Evolutionary conservation across 345 rosid genomes (phyloP).

Genomic region (Dipteronia sinensis): DNA sequence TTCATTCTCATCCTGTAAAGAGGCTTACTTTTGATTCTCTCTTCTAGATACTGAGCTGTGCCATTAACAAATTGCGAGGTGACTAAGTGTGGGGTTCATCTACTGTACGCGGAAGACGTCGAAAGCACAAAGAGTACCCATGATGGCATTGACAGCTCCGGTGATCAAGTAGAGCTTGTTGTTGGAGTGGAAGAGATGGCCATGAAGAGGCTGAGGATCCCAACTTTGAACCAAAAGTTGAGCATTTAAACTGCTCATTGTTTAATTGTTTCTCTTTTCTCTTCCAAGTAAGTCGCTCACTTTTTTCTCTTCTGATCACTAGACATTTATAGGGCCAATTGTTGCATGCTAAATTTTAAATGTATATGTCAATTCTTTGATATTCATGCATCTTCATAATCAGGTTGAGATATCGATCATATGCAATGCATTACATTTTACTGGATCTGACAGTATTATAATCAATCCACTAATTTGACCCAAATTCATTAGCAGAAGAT

Average conservation of each 20-base stretch:
- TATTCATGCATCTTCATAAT: too few species aligned
- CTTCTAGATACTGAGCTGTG: background rate
- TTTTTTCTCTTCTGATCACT: too few species aligned
- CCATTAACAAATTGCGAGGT: background rate
- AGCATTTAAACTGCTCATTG: background rate
- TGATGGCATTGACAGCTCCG: background rate
- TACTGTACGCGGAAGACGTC: background rate
- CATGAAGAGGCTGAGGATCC: background rate
- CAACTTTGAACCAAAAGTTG: background rate
- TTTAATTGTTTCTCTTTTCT: background rate
- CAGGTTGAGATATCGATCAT: too few species aligned
- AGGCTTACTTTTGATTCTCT: slow-evolving; percentile 11
- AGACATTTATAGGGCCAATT: too few species aligned
- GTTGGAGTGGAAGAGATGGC: background rate
- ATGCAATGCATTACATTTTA: too few species aligned
- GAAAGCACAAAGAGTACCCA: background rate
- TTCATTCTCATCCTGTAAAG: background rate
- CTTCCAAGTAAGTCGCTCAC: background rate
- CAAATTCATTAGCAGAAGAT: too few species aligned
- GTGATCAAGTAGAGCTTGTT: background rate
- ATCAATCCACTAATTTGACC: too few species aligned
- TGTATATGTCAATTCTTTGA: too few species aligned
- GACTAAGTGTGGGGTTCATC: slow-evolving; percentile 1
- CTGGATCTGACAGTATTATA: too few species aligned
- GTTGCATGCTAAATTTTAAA: too few species aligned